A percentile compares a stretch with the other conserved stretches of the same genome.
Conservation (phyloP, 2,329 filamentous ascomycete genomes). For the Diaporthe sp. region DNA sequence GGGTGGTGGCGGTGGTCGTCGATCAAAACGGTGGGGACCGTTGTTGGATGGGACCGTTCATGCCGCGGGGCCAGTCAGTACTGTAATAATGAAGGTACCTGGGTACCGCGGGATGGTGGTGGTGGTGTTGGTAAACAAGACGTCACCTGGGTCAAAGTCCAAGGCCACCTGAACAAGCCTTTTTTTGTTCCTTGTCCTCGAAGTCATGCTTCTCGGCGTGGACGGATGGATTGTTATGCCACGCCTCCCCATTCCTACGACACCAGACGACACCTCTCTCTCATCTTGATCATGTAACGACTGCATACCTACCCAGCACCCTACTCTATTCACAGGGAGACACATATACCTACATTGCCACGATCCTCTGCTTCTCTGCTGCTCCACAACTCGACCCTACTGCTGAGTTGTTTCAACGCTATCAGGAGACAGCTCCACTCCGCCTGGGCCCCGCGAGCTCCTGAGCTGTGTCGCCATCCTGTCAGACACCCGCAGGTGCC, state of each 20-base stretch:
- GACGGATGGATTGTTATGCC: neutral
- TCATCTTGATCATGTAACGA: neutral
- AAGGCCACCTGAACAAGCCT: constrained; percentile 26
- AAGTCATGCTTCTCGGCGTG: neutral
- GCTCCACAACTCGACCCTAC: constrained; percentile 21
- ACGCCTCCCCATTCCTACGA: constrained; percentile 5
- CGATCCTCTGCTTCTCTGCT: constrained; percentile 24
- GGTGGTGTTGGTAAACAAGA: neutral
- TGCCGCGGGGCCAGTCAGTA: neutral
- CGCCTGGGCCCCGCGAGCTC: constrained; percentile 15
- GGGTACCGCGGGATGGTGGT: neutral
- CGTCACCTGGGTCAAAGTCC: constrained; percentile 16
- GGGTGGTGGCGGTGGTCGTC: neutral
- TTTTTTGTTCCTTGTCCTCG: neutral
- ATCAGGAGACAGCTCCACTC: constrained; percentile 25
- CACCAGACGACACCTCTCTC: neutral
- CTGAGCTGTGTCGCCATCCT: constrained; percentile 32
- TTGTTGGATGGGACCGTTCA: constrained; percentile 26
- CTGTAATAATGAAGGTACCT: neutral
- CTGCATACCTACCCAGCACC: constrained; percentile 6
- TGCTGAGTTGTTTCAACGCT: constrained; percentile 32
- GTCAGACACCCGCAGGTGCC: constrained; percentile 25
- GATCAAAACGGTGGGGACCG: constrained; percentile 21
- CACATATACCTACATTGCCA: neutral
- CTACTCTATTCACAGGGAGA: neutral